A percentile compares a stretch with the other conserved stretches of the same genome.
phyloP scores from a whole-genome alignment of 257 asterid genomes.

The Craterostigma plantagineum region DNA sequence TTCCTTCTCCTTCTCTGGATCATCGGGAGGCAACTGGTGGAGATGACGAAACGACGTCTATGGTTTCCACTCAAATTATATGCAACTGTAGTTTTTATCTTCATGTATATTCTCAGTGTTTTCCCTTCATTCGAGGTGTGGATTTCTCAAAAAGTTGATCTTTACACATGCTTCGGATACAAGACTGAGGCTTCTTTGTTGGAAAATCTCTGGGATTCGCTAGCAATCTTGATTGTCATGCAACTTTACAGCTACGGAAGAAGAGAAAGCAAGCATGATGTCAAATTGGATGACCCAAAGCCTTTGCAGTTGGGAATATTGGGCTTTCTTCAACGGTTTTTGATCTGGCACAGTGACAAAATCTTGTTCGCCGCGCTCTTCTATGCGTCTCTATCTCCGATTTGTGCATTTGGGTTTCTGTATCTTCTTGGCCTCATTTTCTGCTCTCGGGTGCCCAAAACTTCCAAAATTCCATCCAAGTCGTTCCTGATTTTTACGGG shows the following conservation, averaged over 20 bases:
- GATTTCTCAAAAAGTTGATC: slow-evolving; percentile 62
- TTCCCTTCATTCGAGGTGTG: slow-evolving; percentile 70
- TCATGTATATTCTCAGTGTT: slow-evolving; percentile 57
- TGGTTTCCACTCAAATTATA: slow-evolving; percentile 96
- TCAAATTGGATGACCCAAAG: slow-evolving; percentile 36
- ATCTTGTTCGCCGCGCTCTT: slow-evolving; percentile 55
- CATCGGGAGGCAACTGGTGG: slow-evolving; percentile 78
- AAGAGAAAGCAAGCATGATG: slow-evolving; percentile 57
- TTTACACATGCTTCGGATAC: slow-evolving; percentile 52
- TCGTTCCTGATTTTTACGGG: slow-evolving; percentile 72
- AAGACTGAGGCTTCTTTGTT: slow-evolving; percentile 46
- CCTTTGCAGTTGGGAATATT: slow-evolving; percentile 51
- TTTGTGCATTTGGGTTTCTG: slow-evolving; percentile 70
- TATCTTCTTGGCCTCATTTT: slow-evolving; percentile 73
- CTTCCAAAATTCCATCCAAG: slow-evolving; percentile 76
- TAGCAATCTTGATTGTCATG: slow-evolving; percentile 85
- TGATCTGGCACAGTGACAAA: slow-evolving; percentile 95
- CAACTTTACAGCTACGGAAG: slow-evolving; percentile 97
- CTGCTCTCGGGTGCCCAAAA: slow-evolving; percentile 57
- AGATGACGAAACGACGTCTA: slow-evolving; percentile 67
- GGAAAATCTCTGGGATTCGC: slow-evolving; percentile 77
- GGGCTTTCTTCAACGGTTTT: slow-evolving; percentile 60
- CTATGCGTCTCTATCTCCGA: slow-evolving; percentile 82
- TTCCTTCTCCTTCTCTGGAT: slow-evolving; percentile 95
- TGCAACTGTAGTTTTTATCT: slow-evolving; percentile 47